Evolutionary conservation across 2,329 filamentous ascomycete genomes (phyloP), one percentile per base, ranked within the genome.

Genomic region (Calonectria naviculata): DNA sequence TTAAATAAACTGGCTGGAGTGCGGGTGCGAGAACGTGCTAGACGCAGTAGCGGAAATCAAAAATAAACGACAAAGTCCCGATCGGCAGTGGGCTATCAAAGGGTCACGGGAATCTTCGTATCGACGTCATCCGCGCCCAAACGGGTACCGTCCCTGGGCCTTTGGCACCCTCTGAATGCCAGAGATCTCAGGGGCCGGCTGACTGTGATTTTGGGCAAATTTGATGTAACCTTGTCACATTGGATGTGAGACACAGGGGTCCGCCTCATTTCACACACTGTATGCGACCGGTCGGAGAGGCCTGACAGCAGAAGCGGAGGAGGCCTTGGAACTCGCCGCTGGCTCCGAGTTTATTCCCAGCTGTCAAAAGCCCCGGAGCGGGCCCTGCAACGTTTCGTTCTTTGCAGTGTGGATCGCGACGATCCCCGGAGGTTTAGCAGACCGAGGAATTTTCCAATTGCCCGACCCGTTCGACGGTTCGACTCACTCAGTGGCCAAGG

Each of bases 351-450:
- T 58, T 58, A 58, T 38, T 58, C n/a, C 21, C 52, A 9, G 42
- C 34, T 38, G 52, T 58, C 31, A 58, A 38, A 38, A 21, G n/a
- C n/a, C 31, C 31, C 12, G 2, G 6, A 2, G 52, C 38, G 52
- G 52, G 52, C 34, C 52, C 52, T 58, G 52, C 52, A 58, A 58
- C 52, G 52, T 58, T 58, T 36, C 52, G n/a, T 58, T 58, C n/a
- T 21, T 29, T 24, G 52, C 52, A 38, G 52, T 34, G 52, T 36
- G 12, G 29, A 56, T 56, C 29, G 31, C 34, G 31, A 38, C 52
- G 34, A 58, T 58, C 34, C 34, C 21, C 21, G 31, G n/a, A 36
- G 21, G 12, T 5, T 34, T 38, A 17, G 52, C 52, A 46, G n/a
- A n/a, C 21, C 42, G 21, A 46, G 5, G n/a, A 46, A 13, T 46